Conservation (phyloP, 2,329 filamentous ascomycete genomes). For the Ceratocystis cacaofunesta region DNA sequence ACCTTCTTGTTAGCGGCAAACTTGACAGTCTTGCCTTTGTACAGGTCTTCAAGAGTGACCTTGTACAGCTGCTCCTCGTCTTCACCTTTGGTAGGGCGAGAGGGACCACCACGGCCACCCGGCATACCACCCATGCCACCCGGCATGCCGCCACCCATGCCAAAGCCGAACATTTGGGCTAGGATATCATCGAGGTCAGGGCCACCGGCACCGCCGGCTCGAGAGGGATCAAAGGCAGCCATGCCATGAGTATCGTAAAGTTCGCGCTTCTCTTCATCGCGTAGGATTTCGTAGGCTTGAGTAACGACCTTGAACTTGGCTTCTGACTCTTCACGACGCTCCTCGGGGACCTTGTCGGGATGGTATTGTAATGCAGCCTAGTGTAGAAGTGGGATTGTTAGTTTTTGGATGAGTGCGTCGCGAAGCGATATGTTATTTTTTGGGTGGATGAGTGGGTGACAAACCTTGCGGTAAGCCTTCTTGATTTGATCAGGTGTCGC, state of each 20-base stretch:
- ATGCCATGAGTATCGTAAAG: constrained; percentile 92
- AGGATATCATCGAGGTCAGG: constrained; percentile 88
- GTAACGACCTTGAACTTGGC: constrained; percentile 84
- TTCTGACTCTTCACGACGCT: constrained; percentile 72
- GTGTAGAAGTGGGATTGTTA: constrained; percentile 14
- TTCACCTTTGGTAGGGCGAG: constrained; percentile 53
- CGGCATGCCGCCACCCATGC: constrained; percentile 38
- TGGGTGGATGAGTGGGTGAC: neutral
- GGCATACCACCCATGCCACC: constrained; percentile 23
- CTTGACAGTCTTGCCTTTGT: constrained; percentile 96
- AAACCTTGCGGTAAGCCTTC: constrained; percentile 89
- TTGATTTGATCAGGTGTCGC: constrained; percentile 73
- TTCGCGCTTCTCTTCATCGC: constrained; percentile 83
- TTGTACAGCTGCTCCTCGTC: constrained; percentile 86
- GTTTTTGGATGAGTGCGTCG: too few relatives aligned
- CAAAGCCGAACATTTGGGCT: constrained; percentile 79
- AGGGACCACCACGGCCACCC: constrained; percentile 36
- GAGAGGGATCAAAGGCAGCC: constrained; percentile 75
- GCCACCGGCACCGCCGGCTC: constrained; percentile 38
- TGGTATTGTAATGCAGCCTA: constrained; percentile 79
- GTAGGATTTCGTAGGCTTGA: constrained; percentile 94
- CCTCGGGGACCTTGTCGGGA: constrained; percentile 86
- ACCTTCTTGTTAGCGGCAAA: constrained; percentile 90
- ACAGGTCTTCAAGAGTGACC: constrained; percentile 83
- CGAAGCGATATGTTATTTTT: constrained; percentile 1